These are phyloP conservation scores for Acacia melanoxylon DNA, from an alignment of 306 rosid genomes.

Conservation along the genomic window DNA sequence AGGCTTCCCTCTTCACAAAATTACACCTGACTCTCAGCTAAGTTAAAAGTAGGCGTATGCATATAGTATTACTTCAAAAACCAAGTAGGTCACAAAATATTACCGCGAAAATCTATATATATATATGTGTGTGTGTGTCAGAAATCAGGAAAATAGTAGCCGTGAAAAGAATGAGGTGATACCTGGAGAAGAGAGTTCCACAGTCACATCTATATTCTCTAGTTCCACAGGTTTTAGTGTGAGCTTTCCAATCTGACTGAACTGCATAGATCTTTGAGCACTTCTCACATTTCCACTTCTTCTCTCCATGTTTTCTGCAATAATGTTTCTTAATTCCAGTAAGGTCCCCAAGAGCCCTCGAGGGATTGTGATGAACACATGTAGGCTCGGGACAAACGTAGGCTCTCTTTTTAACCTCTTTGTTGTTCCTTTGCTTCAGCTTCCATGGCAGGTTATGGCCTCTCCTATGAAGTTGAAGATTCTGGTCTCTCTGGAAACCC, in stretches of 20 bases:
- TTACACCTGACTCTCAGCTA: not conserved
- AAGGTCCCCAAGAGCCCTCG: constrained; percentile 94
- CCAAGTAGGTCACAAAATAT: not conserved
- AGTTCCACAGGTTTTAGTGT: constrained; percentile 94
- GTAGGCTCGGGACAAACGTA: constrained; percentile 96
- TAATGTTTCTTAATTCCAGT: constrained; percentile 96
- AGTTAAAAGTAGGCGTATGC: not conserved
- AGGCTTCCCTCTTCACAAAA: constrained; percentile 9
- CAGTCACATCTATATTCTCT: constrained; percentile 96
- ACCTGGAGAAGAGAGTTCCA: constrained; percentile 99
- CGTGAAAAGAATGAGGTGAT: not conserved
- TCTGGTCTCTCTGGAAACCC: constrained; percentile 94
- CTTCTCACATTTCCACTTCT: constrained; percentile 98
- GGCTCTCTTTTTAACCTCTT: constrained; percentile 82
- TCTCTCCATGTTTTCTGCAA: constrained; percentile 95
- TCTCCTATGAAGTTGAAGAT: constrained; percentile 90
- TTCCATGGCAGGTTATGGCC: constrained; percentile 96
- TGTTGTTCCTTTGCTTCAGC: constrained; percentile 88
- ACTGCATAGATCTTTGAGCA: constrained; percentile 97
- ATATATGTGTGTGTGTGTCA: not conserved
- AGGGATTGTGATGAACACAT: constrained; percentile 94
- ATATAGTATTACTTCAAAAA: not conserved
- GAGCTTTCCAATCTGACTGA: constrained; percentile 99
- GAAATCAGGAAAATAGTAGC: not conserved
- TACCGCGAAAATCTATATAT: not conserved